Conservation (phyloP, 495 filamentous ascomycete species). For the Chaetomium tenue region DNA sequence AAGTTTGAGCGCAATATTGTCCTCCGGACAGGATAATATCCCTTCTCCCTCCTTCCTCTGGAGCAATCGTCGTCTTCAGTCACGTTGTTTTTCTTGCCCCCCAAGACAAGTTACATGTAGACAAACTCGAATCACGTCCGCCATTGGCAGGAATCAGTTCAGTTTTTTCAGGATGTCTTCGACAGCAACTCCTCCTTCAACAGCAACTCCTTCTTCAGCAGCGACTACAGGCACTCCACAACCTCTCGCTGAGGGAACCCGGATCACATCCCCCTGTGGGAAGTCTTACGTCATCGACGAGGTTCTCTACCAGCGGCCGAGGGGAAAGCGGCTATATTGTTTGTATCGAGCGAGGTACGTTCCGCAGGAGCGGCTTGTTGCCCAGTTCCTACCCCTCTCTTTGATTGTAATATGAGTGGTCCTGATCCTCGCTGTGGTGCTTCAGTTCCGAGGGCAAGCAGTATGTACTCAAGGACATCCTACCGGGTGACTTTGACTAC, state of each 20-base stretch:
- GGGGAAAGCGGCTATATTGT: slow-evolving; percentile 8
- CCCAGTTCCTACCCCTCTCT: background rate
- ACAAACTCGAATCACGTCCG: background rate
- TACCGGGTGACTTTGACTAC: slow-evolving; percentile 12
- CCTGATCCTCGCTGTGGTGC: slow-evolving; percentile 3
- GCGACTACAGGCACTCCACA: slow-evolving; percentile 8
- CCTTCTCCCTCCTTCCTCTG: slow-evolving; percentile 3
- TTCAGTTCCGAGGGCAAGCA: slow-evolving; percentile 9
- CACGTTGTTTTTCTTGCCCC: slow-evolving; percentile 3
- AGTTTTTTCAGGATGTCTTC: background rate
- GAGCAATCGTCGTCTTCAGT: background rate
- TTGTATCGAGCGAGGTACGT: slow-evolving; percentile 17
- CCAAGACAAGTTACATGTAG: background rate
- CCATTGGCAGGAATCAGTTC: background rate
- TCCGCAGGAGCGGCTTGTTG: background rate
- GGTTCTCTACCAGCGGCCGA: slow-evolving; percentile 8
- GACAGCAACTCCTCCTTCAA: slow-evolving; percentile 2
- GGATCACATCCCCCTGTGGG: slow-evolving; percentile 2
- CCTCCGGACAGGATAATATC: too few relatives aligned
- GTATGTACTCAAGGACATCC: slow-evolving; percentile 15
- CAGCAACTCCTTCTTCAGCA: background rate
- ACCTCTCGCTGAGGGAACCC: slow-evolving; percentile 10
- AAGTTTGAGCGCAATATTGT: too few relatives aligned
- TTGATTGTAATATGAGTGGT: background rate
- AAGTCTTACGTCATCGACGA: slow-evolving; percentile 14